Conservation (phyloP, 441 rosid genomes). For the Cnidoscolus chayamansa region DNA sequence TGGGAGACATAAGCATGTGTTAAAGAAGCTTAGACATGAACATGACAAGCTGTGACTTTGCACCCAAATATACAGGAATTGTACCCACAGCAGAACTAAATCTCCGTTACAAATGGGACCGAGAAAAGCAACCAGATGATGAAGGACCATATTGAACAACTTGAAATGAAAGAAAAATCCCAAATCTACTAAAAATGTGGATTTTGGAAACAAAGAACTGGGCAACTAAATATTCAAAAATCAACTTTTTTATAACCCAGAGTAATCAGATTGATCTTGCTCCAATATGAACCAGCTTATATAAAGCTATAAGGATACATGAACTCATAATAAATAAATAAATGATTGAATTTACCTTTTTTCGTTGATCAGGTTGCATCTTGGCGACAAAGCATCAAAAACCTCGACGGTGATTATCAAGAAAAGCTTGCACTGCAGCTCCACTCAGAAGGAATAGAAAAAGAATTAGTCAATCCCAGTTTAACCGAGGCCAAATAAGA, state of each 20-base stretch:
- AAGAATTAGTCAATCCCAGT: slow-evolving; percentile 16
- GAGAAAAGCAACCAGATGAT: not conserved
- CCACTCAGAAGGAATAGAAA: slow-evolving; percentile 27
- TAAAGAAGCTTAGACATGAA: slow-evolving; percentile 24
- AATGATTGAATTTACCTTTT: slow-evolving; percentile 49
- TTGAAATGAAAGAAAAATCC: slow-evolving; percentile 1
- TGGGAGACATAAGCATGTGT: slow-evolving; percentile 20
- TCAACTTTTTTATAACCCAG: slow-evolving; percentile 17
- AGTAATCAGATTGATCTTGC: slow-evolving; percentile 29
- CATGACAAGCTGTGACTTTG: slow-evolving; percentile 27
- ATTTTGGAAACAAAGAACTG: not conserved
- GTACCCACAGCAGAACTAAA: slow-evolving; percentile 12
- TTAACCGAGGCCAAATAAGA: slow-evolving; percentile 10
- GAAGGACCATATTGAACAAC: slow-evolving; percentile 7
- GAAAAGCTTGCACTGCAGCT: slow-evolving; percentile 22
- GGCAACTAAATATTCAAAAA: not conserved
- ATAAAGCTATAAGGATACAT: not conserved
- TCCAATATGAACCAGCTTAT: not conserved
- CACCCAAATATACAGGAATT: slow-evolving; percentile 19
- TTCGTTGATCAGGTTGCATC: slow-evolving; percentile 91
- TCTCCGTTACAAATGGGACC: slow-evolving; percentile 12
- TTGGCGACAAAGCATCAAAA: slow-evolving; percentile 52
- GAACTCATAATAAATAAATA: not conserved
- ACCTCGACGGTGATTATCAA: slow-evolving; percentile 19
- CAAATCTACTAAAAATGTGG: slow-evolving; percentile 8